Evolutionary conservation across 2,329 filamentous ascomycete genomes (phyloP), one percentile per base, ranked within the genome.

Genomic region (Claviceps sp.): DNA sequence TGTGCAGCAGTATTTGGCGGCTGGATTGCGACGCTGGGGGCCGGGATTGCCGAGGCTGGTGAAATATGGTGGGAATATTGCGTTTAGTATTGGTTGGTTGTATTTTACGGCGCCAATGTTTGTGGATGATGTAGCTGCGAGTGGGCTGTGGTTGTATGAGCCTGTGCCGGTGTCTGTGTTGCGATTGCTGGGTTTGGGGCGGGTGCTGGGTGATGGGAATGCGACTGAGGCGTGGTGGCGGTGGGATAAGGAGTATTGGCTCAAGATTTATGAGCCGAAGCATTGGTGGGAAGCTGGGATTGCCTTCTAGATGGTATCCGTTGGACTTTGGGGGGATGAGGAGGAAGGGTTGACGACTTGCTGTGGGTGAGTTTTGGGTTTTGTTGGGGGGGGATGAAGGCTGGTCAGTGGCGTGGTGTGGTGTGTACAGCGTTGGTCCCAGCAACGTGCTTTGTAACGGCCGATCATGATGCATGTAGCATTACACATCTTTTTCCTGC

Each of bases 141-240:
- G 80, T 1, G 88, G 87, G 0, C 61, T 95, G 0, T 95, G 86
- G 86, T 66, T 94, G 14, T 80, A 81, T 55, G 88, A 96, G 65
- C 88, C 88, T 0, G 68, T 95, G n/a, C 88, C 89, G 0, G 57
- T 91, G 8, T 94, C 87, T 50, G 62, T 76, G 1, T 61, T 89
- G n/a, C 73, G 88, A 26, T 78, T 75, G 2, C 37, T 90, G 16
- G 83, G 85, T 0, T 70, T 83, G 37, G 85, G 84, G 0, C 68
- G 70, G 1, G 66, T 72, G n/a, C 9, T 46, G 45, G 36, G 45
- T 46, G 20, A 36, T 14, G 45, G 45, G 22, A 5, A 11, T 3
- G 45, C 17, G 17, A 78, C 76, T 0, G 81, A 86, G 59, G 68
- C 73, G 1, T 83, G 79, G 74, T 86, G 79, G 78, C 79, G 85